Conservation (phyloP, 169 alveolate genomes). For the Plasmodium vinckei region DNA sequence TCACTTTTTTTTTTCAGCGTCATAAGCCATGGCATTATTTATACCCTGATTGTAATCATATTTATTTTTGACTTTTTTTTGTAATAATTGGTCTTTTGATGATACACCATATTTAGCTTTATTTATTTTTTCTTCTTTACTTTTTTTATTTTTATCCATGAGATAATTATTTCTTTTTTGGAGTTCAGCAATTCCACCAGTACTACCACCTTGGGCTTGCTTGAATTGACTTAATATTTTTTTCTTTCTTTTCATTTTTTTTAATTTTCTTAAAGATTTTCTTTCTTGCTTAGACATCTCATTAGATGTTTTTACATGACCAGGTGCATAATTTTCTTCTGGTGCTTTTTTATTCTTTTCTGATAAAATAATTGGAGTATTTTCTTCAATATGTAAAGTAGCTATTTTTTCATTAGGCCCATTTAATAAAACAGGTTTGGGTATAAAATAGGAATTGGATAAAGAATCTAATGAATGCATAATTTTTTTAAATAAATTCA, state of each 20-base stretch:
- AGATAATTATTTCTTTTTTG: constrained; percentile 38
- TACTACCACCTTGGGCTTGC: background rate
- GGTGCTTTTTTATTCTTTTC: constrained; percentile 49
- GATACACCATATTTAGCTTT: constrained; percentile 28
- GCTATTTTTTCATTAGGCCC: constrained; percentile 13
- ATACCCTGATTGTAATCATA: constrained; percentile 23
- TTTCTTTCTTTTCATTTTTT: constrained; percentile 52
- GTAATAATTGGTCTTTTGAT: constrained; percentile 21
- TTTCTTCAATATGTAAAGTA: constrained; percentile 54
- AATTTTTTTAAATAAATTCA: constrained; percentile 82
- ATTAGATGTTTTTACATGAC: constrained; percentile 14
- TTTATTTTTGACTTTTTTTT: background rate
- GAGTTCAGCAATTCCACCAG: constrained; percentile 20
- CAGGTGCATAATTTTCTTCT: constrained; percentile 20
- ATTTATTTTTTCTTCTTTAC: constrained; percentile 44
- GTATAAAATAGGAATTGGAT: constrained; percentile 82
- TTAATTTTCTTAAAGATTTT: constrained; percentile 39
- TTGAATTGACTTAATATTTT: constrained; percentile 13
- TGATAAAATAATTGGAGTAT: constrained; percentile 33
- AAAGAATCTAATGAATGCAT: constrained; percentile 84
- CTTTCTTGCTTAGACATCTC: constrained; percentile 49
- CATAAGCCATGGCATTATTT: constrained; percentile 25
- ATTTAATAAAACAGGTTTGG: constrained; percentile 73
- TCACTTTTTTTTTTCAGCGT: background rate
- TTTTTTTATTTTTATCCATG: constrained; percentile 24